A percentile compares a stretch with the other conserved stretches of the same genome.
phyloP scores from a whole-genome alignment of 805 yeast genomes.

The Ogataea degrootiae region DNA sequence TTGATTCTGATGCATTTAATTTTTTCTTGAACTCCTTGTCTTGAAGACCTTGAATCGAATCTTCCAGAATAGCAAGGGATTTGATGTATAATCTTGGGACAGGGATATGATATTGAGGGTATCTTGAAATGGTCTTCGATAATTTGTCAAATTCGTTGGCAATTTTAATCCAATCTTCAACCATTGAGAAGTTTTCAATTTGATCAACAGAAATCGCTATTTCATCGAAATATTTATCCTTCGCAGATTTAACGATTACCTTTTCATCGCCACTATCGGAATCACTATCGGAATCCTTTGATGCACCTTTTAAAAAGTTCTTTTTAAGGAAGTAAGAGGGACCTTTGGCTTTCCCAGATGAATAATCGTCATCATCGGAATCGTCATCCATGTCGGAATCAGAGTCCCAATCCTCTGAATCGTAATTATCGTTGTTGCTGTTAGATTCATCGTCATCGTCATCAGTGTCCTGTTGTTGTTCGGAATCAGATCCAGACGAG shows the following conservation, averaged over 20 bases:
- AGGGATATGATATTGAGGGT: conserved; percentile 69
- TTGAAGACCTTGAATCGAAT: conserved; percentile 47
- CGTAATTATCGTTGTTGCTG: conserved; percentile 38
- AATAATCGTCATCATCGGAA: conserved; percentile 36
- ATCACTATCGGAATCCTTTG: conserved; percentile 34
- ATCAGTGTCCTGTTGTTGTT: conserved; percentile 20
- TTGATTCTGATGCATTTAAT: conserved; percentile 75
- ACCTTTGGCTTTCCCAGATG: conserved; percentile 35
- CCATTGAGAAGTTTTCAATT: conserved; percentile 63
- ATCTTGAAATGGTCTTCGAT: conserved; percentile 59
- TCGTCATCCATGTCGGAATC: conserved; percentile 38
- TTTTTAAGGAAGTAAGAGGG: conserved; percentile 54
- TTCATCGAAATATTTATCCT: conserved; percentile 88
- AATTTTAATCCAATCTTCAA: conserved; percentile 75
- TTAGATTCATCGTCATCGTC: conserved; percentile 34
- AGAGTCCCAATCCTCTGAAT: conserved; percentile 39
- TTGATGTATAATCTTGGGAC: conserved; percentile 71
- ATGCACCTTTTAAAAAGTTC: conserved; percentile 39
- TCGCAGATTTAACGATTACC: conserved; percentile 87
- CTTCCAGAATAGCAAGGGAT: conserved; percentile 68
- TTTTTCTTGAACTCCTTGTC: conserved; percentile 58
- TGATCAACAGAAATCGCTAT: conserved; percentile 61
- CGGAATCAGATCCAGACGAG: conserved; percentile 26
- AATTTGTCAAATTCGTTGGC: conserved; percentile 75
- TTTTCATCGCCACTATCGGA: conserved; percentile 53